Evolutionary conservation across 2,329 filamentous ascomycete genomes (phyloP), one percentile per base, ranked within the genome.

Genomic region (Cladophialophora carrionii): DNA sequence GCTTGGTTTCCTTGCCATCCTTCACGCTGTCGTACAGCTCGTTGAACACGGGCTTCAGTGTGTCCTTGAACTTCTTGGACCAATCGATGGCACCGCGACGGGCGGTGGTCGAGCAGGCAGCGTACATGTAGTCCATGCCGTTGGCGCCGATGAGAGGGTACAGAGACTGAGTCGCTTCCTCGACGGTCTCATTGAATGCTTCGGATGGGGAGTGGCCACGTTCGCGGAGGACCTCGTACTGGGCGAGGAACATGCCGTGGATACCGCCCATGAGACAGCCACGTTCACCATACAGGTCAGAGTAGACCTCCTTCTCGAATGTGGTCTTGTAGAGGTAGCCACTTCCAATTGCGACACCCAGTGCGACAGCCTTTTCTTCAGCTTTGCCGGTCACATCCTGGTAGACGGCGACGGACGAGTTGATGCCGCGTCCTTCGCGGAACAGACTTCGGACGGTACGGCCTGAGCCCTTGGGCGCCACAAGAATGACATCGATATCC

Each of bases 71-170:
- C 79, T 86, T 87, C 81, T 89, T 89, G 79, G 90, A 94, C 95
- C 95, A 99, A 87, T 99, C 95, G 79, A 99, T 96, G 83, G 95
- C 95, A 82, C 95, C 95, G 78, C 95, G 93, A 78, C 95, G 92
- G 77, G 95, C 95, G 65, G 95, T 99, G 78, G 95, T 99, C 71
- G 94, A 98, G 90, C 95, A 99, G 73, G 95, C 95, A 80, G 94
- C 93, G 85, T 96, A 99, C 95, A 99, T 99, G 92, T 96, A 99
- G 86, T 99, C 95, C 95, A 99, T 98, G 78, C 95, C 95, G 83
- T 98, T 90, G 82, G 87, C 88, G 78, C 94, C 95, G 77, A 99
- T 99, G 78, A 99, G 87, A 71, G 95, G 95, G 87, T 99, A 99
- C 77, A 99, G 86, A 73, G 88, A 92, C 87, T 99, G 95, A 60